phyloP scores from a whole-genome alignment of 768 basidiomycete species.

The Filobasidium wieringae region DNA sequence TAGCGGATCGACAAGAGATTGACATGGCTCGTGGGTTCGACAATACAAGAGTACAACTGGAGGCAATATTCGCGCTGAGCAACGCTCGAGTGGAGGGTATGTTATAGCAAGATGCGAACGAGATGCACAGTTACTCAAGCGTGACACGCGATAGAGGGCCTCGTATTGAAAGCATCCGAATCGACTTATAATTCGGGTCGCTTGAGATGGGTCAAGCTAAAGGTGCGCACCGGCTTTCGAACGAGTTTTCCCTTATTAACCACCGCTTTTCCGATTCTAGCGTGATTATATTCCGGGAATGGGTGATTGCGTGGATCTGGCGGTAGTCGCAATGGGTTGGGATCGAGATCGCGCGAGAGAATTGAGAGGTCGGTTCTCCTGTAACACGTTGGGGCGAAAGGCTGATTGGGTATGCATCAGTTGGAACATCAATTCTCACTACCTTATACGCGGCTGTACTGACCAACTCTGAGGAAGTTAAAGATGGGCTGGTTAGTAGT shows the following conservation, averaged over 20 bases:
- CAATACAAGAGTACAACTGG: not conserved
- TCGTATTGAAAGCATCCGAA: constrained; percentile 65
- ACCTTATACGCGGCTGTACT: constrained; percentile 69
- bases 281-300: constrained; percentile 76
- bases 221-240: constrained; percentile 15
- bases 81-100: constrained; percentile 15
- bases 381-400: constrained; percentile 2
- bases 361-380: constrained; percentile 50
- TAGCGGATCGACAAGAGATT: constrained; percentile 51
- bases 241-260: no score
- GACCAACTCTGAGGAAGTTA: constrained; percentile 45
- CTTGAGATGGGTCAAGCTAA: constrained; percentile 70
- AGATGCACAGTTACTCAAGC: not conserved
- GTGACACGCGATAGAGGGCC: constrained; percentile 36
- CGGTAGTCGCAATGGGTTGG: constrained; percentile 66
- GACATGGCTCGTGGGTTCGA: constrained; percentile 35
- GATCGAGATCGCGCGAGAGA: constrained; percentile 65
- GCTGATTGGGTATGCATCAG: constrained; percentile 38
- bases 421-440: constrained; percentile 58
- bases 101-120: not conserved
- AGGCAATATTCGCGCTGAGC: constrained; percentile 7
- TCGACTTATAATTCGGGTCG: constrained; percentile 55
- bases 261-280: constrained; percentile 31
- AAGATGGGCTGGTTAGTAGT: not conserved
- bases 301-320: constrained; percentile 70